These are phyloP conservation scores for Cajanus cajan DNA, from an alignment of 306 rosid genomes.

Conservation along the genomic window DNA sequence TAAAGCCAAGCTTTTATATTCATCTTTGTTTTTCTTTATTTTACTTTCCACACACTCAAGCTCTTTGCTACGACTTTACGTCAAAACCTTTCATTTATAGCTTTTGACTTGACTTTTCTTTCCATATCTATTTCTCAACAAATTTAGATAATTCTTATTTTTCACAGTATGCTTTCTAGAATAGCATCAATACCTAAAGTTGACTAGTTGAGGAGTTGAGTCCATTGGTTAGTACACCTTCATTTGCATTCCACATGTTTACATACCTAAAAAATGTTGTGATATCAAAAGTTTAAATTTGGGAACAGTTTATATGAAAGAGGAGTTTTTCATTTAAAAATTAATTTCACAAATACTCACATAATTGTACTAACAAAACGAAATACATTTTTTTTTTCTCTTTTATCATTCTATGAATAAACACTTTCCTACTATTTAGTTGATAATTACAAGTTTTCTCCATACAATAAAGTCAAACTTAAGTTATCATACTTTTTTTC, in stretches of 20 bases:
- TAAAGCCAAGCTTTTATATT: neutral
- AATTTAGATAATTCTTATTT: no score
- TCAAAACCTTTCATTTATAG: neutral
- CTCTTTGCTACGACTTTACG: neutral
- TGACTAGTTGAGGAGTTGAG: neutral
- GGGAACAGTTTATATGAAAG: neutral
- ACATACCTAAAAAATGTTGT: neutral
- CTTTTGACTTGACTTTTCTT: neutral
- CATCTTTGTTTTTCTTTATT: neutral
- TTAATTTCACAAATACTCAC: no score
- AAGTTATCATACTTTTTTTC: no score
- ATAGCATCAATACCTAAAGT: neutral
- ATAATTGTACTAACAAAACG: no score
- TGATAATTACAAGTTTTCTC: no score
- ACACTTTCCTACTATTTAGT: no score
- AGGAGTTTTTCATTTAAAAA: no score
- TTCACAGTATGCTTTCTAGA: no score
- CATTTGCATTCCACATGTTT: no score
- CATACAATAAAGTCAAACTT: no score
- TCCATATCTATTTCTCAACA: neutral
- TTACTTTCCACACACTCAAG: neutral
- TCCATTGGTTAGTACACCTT: neutral
- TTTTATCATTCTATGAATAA: no score
- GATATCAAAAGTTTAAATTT: neutral
- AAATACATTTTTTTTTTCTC: no score